These are phyloP conservation scores for Patellaria atrata DNA, from an alignment of 495 filamentous ascomycete genomes.

Conservation along the genomic window DNA sequence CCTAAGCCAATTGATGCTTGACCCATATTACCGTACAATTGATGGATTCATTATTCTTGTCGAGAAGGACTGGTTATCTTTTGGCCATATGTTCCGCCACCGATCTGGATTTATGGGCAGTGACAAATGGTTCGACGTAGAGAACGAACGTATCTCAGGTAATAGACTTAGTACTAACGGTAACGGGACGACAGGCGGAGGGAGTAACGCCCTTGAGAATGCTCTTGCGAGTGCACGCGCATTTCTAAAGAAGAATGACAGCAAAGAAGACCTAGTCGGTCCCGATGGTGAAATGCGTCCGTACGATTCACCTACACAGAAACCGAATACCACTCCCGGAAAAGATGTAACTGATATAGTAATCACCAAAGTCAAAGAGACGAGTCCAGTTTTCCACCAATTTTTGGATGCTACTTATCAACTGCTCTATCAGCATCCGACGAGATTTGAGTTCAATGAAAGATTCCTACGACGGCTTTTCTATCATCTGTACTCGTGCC, in stretches of 20 bases:
- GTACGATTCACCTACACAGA: conserved; percentile 18
- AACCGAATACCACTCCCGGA: conserved; percentile 13
- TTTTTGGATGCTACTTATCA: conserved; percentile 95
- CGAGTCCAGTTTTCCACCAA: conserved; percentile 95
- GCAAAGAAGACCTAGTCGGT: conserved; percentile 41
- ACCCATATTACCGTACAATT: conserved; percentile 89
- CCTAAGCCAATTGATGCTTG: conserved; percentile 83
- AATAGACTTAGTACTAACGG: conserved; percentile 20
- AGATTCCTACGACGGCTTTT: conserved; percentile 79
- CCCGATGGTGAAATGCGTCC: conserved; percentile 42
- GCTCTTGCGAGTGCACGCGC: conserved; percentile 76
- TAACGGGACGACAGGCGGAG: conserved; percentile 27
- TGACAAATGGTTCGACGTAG: conserved; percentile 89
- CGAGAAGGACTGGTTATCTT: conserved; percentile 97
- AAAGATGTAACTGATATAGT: conserved; percentile 33
- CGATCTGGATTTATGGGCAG: conserved; percentile 72
- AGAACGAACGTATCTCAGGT: conserved; percentile 51
- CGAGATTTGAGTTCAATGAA: conserved; percentile 93
- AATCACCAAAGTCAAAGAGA: conserved; percentile 62
- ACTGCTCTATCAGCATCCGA: conserved; percentile 72
- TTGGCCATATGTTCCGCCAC: conserved; percentile 92
- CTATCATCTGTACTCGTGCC: conserved; percentile 91
- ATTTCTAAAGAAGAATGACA: conserved; percentile 64
- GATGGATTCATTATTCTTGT: conserved; percentile 92
- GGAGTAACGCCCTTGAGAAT: conserved; percentile 68